phyloP scores from a whole-genome alignment of 2,329 filamentous ascomycete species.

The Magnaporthales sp. region DNA sequence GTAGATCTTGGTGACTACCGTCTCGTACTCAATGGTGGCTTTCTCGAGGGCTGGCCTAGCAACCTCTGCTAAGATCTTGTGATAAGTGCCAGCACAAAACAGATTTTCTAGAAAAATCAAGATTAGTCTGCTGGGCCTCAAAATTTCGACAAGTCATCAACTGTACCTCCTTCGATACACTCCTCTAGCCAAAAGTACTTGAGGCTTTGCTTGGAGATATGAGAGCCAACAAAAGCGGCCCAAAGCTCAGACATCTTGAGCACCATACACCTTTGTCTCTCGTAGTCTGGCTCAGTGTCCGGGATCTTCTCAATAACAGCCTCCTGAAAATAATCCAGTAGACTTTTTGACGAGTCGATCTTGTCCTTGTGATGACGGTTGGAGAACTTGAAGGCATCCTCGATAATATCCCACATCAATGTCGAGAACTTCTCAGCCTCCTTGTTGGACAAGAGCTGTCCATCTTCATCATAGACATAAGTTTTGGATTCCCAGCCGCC shows the following conservation, averaged over 20 bases:
- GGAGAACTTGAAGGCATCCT: constrained; percentile 58
- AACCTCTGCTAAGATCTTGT: constrained; percentile 48
- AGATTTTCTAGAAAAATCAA: constrained; percentile 38
- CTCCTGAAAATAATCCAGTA: constrained; percentile 8
- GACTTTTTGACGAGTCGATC: constrained; percentile 16
- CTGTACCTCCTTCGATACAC: constrained; percentile 60
- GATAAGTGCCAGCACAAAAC: constrained; percentile 51
- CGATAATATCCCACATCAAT: constrained; percentile 60
- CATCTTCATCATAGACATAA: constrained; percentile 47
- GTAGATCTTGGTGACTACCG: constrained; percentile 34
- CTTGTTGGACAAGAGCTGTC: constrained; percentile 35
- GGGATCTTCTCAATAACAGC: constrained; percentile 37
- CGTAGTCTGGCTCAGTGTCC: constrained; percentile 29
- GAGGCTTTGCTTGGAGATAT: constrained; percentile 55
- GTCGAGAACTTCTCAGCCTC: constrained; percentile 39
- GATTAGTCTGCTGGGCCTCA: not conserved
- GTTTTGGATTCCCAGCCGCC: constrained; percentile 42
- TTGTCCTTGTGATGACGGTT: constrained; percentile 46
- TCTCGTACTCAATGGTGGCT: constrained; percentile 44
- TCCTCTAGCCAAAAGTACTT: constrained; percentile 75
- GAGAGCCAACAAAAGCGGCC: constrained; percentile 63
- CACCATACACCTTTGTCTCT: constrained; percentile 31
- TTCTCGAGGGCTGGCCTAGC: constrained; percentile 45
- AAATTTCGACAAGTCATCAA: constrained; percentile 19
- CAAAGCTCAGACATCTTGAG: constrained; percentile 53